A percentile compares a stretch with the other conserved stretches of the same genome.
Conservation (phyloP, 108 stramenopile species). For the Thalassiosira profunda region DNA sequence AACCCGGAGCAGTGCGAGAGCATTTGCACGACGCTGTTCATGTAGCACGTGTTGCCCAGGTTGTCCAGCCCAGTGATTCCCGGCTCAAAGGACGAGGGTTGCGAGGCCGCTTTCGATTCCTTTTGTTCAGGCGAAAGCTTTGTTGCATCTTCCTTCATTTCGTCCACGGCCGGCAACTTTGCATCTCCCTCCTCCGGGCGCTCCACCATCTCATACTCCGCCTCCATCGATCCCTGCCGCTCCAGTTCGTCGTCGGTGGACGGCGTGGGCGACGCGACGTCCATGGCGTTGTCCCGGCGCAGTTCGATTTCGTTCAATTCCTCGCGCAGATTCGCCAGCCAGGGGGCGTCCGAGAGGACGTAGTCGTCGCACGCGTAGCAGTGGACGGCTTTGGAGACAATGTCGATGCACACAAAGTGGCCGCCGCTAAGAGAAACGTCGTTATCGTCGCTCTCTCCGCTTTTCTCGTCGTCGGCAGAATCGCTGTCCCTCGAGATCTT, state of each 20-base stretch:
- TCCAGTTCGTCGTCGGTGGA: slow-evolving; percentile 14
- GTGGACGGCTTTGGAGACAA: slow-evolving; percentile 45
- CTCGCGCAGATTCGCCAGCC: slow-evolving; percentile 34
- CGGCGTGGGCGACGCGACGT: not conserved
- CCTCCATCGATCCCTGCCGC: slow-evolving; percentile 11
- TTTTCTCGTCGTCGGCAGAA: not conserved
- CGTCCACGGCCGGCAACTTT: not conserved
- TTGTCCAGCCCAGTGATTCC: slow-evolving; percentile 80
- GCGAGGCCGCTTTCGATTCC: slow-evolving; percentile 1
- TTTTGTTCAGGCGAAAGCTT: not conserved
- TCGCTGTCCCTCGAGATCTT: not conserved
- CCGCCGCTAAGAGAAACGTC: not conserved
- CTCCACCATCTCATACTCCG: slow-evolving; percentile 40
- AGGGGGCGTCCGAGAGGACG: slow-evolving; percentile 42
- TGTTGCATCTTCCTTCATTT: not conserved
- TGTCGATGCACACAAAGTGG: slow-evolving; percentile 51
- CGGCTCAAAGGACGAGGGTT: slow-evolving; percentile 20
- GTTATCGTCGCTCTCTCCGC: not conserved
- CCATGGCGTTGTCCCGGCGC: slow-evolving; percentile 7
- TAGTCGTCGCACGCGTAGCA: slow-evolving; percentile 55
- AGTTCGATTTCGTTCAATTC: slow-evolving; percentile 32
- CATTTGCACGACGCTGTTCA: slow-evolving; percentile 81
- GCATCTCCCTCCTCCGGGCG: not conserved
- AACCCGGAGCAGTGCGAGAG: slow-evolving; percentile 58
- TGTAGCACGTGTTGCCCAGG: slow-evolving; percentile 91